Evolutionary conservation across 2,329 filamentous ascomycete genomes (phyloP).

Genomic region (Epichloe sp.): DNA sequence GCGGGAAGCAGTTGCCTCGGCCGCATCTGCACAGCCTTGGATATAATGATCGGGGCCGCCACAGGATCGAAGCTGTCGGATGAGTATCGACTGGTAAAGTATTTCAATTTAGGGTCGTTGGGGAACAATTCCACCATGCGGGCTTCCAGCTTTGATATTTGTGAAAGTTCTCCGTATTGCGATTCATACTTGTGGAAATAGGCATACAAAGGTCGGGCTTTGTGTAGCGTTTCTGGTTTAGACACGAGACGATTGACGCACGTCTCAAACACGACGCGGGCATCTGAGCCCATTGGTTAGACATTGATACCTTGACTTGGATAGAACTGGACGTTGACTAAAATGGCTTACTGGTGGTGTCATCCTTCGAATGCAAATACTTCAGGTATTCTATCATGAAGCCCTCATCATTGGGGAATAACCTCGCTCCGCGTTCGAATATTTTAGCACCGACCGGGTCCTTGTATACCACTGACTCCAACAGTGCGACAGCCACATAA

Average conservation of each 20-base stretch:
- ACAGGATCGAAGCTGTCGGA: slow-evolving; percentile 66
- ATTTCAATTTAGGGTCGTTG: slow-evolving; percentile 62
- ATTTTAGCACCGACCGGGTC: slow-evolving; percentile 88
- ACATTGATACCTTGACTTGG: background rate
- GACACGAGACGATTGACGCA: slow-evolving; percentile 71
- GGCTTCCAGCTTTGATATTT: slow-evolving; percentile 81
- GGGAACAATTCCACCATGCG: slow-evolving; percentile 92
- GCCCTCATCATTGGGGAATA: slow-evolving; percentile 86
- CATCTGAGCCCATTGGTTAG: slow-evolving; percentile 44
- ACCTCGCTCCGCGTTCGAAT: slow-evolving; percentile 81
- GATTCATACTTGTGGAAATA: slow-evolving; percentile 96
- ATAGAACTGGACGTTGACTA: background rate
- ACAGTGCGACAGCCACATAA: slow-evolving; percentile 82
- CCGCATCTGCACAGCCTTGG: slow-evolving; percentile 62
- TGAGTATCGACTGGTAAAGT: slow-evolving; percentile 67
- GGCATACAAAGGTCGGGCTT: slow-evolving; percentile 72
- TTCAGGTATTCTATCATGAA: slow-evolving; percentile 96
- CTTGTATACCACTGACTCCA: slow-evolving; percentile 94
- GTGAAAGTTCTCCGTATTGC: slow-evolving; percentile 80
- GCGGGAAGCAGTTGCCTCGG: slow-evolving; percentile 44
- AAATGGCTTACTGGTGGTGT: slow-evolving; percentile 67
- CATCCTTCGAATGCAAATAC: slow-evolving; percentile 82
- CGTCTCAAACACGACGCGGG: slow-evolving; percentile 89
- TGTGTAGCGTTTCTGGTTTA: slow-evolving; percentile 59
- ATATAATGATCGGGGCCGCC: slow-evolving; percentile 68